phyloP scores from a whole-genome alignment of 2,329 filamentous ascomycete species.

The Delphinella strobiligena region DNA sequence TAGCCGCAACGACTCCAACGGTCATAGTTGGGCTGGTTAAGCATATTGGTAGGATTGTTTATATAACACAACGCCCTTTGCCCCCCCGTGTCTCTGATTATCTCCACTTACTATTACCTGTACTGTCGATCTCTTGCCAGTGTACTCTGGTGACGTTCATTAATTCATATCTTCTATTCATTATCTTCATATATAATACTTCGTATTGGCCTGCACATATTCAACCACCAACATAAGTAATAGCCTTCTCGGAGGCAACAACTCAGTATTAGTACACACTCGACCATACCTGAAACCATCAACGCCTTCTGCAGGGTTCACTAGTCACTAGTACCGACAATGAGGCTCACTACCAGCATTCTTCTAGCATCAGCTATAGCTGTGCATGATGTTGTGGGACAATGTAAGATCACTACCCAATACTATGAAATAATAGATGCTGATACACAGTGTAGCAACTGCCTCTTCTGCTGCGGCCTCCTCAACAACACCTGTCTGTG shows the following conservation, averaged over 20 bases:
- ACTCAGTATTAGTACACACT: too few species aligned
- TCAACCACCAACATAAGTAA: too few species aligned
- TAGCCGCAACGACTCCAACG: neutral
- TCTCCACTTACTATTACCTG: neutral
- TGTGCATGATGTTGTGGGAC: neutral
- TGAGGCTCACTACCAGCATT: neutral
- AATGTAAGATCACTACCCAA: neutral
- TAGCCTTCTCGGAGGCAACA: too few species aligned
- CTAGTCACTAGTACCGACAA: too few species aligned
- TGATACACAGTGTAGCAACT: neutral
- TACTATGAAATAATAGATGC: neutral
- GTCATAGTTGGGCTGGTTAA: neutral
- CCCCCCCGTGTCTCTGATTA: neutral
- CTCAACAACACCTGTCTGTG: constrained; percentile 3
- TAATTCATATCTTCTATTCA: neutral
- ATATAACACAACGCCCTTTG: neutral
- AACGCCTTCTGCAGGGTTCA: too few species aligned
- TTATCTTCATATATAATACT: neutral
- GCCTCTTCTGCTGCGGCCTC: neutral
- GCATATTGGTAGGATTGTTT: neutral
- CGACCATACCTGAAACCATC: too few species aligned
- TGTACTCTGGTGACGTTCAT: neutral
- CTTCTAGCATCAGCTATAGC: neutral
- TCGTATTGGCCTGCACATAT: too few species aligned
- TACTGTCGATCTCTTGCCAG: neutral